Percentiles rank a stretch among this genome's conserved stretches.
Evolutionary conservation across 495 filamentous ascomycete species (phyloP).

Genomic region (Penicillium psychrofluorescens): DNA sequence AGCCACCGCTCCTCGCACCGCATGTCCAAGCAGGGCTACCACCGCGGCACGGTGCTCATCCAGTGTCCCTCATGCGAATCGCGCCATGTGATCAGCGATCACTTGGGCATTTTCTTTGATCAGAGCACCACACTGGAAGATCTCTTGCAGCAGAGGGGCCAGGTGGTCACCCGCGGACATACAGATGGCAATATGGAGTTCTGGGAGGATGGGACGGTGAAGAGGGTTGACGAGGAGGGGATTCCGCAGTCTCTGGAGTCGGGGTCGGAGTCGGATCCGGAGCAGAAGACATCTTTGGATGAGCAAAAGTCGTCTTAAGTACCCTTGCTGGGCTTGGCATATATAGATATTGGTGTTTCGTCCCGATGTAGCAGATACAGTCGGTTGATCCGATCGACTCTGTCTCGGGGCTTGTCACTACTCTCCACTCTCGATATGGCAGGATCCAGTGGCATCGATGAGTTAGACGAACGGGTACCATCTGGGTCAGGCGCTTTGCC

Average conservation of each 20-base stretch:
- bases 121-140: slow-evolving; percentile 29
- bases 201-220: slow-evolving; percentile 55
- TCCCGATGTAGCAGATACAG: not conserved
- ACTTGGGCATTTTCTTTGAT: slow-evolving; percentile 53
- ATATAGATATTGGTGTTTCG: too few species aligned
- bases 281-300: too few species aligned
- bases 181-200: slow-evolving; percentile 58
- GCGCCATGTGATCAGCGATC: slow-evolving; percentile 86
- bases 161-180: slow-evolving; percentile 23
- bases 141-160: slow-evolving; percentile 27
- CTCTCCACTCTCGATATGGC: slow-evolving; percentile 25
- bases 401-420: not conserved
- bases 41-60: slow-evolving; percentile 79
- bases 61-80: slow-evolving; percentile 77
- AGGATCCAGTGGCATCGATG: slow-evolving; percentile 16
- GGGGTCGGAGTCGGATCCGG: not conserved
- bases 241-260: not conserved
- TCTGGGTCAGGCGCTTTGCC: not conserved
- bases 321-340: too few species aligned
- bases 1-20: slow-evolving; percentile 62
- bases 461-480: slow-evolving; percentile 1
- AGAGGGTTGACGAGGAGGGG: slow-evolving; percentile 11
- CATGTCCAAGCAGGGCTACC: slow-evolving; percentile 89
- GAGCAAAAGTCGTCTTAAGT: too few species aligned
- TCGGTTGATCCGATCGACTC: not conserved